Evolutionary conservation across 768 basidiomycete species (phyloP).

Genomic region (Tricholoma sp.): DNA sequence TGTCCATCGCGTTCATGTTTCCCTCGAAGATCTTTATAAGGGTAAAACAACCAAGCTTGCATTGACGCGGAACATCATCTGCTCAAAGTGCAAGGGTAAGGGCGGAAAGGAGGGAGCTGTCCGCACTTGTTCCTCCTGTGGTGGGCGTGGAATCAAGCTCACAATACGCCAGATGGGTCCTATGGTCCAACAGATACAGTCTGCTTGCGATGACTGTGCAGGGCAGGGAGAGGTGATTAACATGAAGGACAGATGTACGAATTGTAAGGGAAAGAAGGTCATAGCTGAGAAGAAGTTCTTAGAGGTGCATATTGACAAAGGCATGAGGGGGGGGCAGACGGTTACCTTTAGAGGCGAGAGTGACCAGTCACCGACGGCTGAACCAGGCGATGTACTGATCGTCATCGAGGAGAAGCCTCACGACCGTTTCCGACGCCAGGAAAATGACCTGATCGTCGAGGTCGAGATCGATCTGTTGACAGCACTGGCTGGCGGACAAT

Average conservation of each 20-base stretch:
- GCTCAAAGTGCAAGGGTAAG: slow-evolving; percentile 89
- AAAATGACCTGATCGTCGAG: slow-evolving; percentile 81
- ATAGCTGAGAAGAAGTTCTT: slow-evolving; percentile 92
- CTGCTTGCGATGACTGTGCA: slow-evolving; percentile 87
- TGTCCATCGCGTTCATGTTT: slow-evolving; percentile 91
- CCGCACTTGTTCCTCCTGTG: slow-evolving; percentile 68
- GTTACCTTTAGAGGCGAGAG: slow-evolving; percentile 88
- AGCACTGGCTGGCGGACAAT: slow-evolving; percentile 87
- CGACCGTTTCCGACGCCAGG: slow-evolving; percentile 82
- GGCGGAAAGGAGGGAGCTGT: slow-evolving; percentile 98
- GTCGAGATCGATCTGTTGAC: slow-evolving; percentile 92
- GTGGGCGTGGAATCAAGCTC: slow-evolving; percentile 86
- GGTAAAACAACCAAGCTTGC: slow-evolving; percentile 99
- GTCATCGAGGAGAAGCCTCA: slow-evolving; percentile 92
- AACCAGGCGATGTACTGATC: slow-evolving; percentile 93
- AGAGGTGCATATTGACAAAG: slow-evolving; percentile 98
- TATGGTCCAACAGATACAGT: slow-evolving; percentile 99
- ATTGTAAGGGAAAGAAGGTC: slow-evolving; percentile 95
- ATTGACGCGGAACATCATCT: slow-evolving; percentile 91
- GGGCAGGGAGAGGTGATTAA: slow-evolving; percentile 97
- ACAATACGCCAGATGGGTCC: slow-evolving; percentile 97
- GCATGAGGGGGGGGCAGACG: slow-evolving; percentile 92
- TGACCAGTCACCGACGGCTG: slow-evolving; percentile 83
- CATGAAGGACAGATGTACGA: slow-evolving; percentile 84
- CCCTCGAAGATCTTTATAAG: slow-evolving; percentile 98